phyloP scores from a whole-genome alignment of 352 stramenopile species.

The Phytophthora hibernalis region DNA sequence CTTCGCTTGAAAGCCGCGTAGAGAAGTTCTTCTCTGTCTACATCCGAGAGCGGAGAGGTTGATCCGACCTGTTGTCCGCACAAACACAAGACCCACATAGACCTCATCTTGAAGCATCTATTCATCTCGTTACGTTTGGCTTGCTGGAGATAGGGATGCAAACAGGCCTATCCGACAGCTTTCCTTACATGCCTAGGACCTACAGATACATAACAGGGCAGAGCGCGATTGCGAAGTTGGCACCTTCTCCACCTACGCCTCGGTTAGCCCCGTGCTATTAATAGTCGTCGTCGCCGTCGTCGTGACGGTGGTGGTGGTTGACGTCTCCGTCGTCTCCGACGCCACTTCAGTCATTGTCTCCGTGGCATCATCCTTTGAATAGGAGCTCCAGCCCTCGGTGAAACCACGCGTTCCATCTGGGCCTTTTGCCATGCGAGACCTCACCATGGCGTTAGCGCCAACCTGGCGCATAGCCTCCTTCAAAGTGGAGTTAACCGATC shows the following conservation, averaged over 20 bases:
- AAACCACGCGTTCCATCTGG: constrained; percentile 81
- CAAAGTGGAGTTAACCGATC: constrained; percentile 72
- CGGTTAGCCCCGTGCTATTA: constrained; percentile 17
- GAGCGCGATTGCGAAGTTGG: neutral
- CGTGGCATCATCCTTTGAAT: constrained; percentile 8
- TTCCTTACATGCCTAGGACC: constrained; percentile 31
- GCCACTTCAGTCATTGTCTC: constrained; percentile 2
- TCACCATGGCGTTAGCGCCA: constrained; percentile 62
- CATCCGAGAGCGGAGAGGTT: constrained; percentile 42
- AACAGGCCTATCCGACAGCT: constrained; percentile 13
- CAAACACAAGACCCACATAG: too few relatives aligned
- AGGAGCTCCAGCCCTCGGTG: constrained; percentile 52
- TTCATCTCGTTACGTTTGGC: constrained; percentile 22
- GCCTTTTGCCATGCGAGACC: constrained; percentile 76
- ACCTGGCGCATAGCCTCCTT: constrained; percentile 72
- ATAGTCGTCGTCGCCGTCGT: constrained; percentile 20
- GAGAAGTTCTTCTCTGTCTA: constrained; percentile 84
- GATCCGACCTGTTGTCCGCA: too few relatives aligned
- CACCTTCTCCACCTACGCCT: constrained; percentile 8
- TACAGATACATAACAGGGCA: constrained; percentile 26
- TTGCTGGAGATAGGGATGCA: constrained; percentile 15
- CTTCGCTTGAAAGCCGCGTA: constrained; percentile 77
- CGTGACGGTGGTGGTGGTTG: neutral
- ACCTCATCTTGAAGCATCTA: constrained; percentile 21
- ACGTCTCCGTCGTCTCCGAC: constrained; percentile 6